phyloP scores from a whole-genome alignment of 345 rosid genomes.

The Ceriops tagal region DNA sequence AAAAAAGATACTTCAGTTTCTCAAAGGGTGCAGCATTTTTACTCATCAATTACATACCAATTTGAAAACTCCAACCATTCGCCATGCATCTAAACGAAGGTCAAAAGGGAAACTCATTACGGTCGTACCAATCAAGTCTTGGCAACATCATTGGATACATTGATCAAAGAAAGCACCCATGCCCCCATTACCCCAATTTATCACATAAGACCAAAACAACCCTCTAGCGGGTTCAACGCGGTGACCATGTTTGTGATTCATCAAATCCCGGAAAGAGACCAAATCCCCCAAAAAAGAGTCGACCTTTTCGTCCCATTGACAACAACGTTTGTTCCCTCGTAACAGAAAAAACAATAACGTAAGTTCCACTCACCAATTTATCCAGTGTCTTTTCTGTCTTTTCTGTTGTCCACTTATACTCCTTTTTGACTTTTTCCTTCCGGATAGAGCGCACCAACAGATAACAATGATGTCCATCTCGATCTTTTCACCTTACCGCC shows the following conservation, averaged over 20 bases:
- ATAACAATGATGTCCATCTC: too few relatives aligned
- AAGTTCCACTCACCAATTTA: not conserved
- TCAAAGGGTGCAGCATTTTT: too few relatives aligned
- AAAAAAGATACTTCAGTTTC: too few relatives aligned
- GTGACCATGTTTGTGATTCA: constrained; percentile 17
- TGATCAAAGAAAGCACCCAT: too few relatives aligned
- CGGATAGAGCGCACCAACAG: too few relatives aligned
- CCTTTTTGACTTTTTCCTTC: not conserved
- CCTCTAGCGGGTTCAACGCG: constrained; percentile 11
- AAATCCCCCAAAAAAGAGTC: not conserved
- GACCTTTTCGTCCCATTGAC: constrained; percentile 12
- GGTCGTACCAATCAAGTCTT: too few relatives aligned
- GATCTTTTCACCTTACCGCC: too few relatives aligned
- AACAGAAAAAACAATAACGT: constrained; percentile 2
- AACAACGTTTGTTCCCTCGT: constrained; percentile 1
- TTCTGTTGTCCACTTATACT: not conserved
- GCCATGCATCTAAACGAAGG: too few relatives aligned
- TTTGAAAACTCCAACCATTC: too few relatives aligned
- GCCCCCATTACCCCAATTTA: not conserved
- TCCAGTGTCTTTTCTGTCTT: not conserved
- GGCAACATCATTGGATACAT: too few relatives aligned
- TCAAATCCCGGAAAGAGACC: constrained; percentile 9
- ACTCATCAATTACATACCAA: too few relatives aligned
- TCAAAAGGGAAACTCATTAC: too few relatives aligned
- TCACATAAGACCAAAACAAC: constrained; percentile 7